Conservation (phyloP, 305 asterid genomes). For the Euphrasia arctica region DNA sequence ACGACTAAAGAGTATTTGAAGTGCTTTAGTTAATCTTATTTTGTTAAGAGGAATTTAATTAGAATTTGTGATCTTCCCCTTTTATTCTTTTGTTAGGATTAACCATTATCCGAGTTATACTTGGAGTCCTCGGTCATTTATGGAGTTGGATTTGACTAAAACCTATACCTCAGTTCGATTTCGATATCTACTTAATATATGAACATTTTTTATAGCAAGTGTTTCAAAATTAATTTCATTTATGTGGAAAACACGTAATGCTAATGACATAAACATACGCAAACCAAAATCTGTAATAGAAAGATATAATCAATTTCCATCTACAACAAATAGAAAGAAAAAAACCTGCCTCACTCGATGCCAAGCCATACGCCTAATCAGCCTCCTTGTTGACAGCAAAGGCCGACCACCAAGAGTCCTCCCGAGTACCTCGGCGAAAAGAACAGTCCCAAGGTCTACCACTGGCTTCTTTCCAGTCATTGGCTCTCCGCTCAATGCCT, state of each 20-base stretch:
- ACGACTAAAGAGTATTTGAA: neutral
- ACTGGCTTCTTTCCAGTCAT: conserved; percentile 64
- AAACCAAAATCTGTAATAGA: too few species aligned
- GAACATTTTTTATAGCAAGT: too few species aligned
- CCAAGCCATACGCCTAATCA: conserved; percentile 76
- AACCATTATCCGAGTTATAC: neutral
- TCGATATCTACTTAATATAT: too few species aligned
- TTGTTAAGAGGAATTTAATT: neutral
- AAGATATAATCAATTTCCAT: too few species aligned
- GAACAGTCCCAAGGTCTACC: conserved; percentile 74
- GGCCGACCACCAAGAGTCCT: conserved; percentile 96
- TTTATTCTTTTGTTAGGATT: neutral
- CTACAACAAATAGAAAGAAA: conserved; percentile 40
- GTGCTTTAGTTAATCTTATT: neutral
- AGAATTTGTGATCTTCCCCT: neutral
- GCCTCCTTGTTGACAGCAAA: conserved; percentile 67
- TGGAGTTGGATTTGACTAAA: neutral
- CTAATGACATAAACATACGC: too few species aligned
- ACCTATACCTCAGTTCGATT: too few species aligned
- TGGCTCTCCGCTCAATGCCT: conserved; percentile 45
- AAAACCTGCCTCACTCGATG: conserved; percentile 99
- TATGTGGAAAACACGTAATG: too few species aligned
- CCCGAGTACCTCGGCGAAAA: conserved; percentile 88
- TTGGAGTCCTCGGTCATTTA: neutral
- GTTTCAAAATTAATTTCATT: too few species aligned